phyloP scores from a whole-genome alignment of 352 stramenopile species.

The Hyaloperonospora brassicae region DNA sequence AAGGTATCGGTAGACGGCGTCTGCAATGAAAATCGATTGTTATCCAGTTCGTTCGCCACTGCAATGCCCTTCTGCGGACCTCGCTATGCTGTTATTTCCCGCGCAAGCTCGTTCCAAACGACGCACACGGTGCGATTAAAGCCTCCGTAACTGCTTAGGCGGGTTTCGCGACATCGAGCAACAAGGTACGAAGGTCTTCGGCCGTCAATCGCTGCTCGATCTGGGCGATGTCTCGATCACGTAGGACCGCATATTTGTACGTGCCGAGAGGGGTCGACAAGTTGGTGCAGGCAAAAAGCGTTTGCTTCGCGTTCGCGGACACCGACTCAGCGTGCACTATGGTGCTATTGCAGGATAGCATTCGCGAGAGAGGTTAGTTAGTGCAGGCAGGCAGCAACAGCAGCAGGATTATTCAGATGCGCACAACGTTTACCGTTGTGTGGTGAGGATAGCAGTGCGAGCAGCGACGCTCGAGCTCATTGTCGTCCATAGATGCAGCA shows the following conservation, averaged over 20 bases:
- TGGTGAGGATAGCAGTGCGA: slow-evolving; percentile 44
- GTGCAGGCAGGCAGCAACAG: slow-evolving; percentile 4
- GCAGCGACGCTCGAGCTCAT: slow-evolving; percentile 15
- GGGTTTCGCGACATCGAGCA: slow-evolving; percentile 10
- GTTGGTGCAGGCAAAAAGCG: slow-evolving; percentile 47
- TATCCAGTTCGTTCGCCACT: no score
- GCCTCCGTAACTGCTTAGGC: background rate
- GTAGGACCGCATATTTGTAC: slow-evolving; percentile 54
- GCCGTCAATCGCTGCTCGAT: slow-evolving; percentile 31
- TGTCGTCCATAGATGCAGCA: slow-evolving; percentile 48
- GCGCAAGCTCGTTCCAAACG: background rate
- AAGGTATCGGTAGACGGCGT: no score
- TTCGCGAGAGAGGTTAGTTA: slow-evolving; percentile 3
- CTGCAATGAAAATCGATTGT: no score
- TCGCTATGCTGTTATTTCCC: background rate
- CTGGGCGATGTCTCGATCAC: slow-evolving; percentile 43
- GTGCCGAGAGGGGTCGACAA: slow-evolving; percentile 56
- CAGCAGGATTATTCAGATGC: background rate
- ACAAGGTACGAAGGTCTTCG: slow-evolving; percentile 21
- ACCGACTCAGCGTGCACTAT: slow-evolving; percentile 35
- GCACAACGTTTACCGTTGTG: slow-evolving; percentile 28
- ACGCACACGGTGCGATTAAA: background rate
- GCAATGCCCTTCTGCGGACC: background rate
- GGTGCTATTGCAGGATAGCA: slow-evolving; percentile 24
- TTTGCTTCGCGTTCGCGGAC: slow-evolving; percentile 51